Conservation (phyloP, 371 early-diverging fungal genomes). For the Apophysomyces ossiformis region DNA sequence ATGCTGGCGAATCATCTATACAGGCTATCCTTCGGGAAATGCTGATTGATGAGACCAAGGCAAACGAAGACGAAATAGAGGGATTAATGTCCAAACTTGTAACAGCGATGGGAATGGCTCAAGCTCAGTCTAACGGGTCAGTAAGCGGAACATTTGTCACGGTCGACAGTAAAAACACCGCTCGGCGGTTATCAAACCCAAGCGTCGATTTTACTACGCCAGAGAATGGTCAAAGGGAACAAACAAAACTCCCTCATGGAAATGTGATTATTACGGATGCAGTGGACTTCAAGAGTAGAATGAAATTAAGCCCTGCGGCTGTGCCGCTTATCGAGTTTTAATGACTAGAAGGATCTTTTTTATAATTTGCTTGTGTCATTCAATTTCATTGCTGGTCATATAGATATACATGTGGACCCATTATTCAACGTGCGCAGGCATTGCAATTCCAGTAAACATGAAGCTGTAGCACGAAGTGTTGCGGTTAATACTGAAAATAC, state of each 20-base stretch:
- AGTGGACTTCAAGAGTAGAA: conserved; percentile 58
- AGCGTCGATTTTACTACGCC: conserved; percentile 13
- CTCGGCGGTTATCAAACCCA: conserved; percentile 42
- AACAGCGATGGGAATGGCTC: conserved; percentile 45
- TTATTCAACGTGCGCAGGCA: too few species aligned
- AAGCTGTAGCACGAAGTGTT: too few species aligned
- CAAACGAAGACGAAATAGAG: conserved; percentile 48
- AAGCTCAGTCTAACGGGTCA: conserved; percentile 10
- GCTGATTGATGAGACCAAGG: conserved; percentile 52
- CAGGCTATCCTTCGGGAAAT: conserved; percentile 47
- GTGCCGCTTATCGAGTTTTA: conserved; percentile 40
- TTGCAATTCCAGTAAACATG: too few species aligned
- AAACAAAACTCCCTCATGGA: conserved; percentile 37
- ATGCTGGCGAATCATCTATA: conserved; percentile 42
- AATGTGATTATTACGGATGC: conserved; percentile 53
- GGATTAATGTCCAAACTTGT: conserved; percentile 46
- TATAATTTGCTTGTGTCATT: background rate
- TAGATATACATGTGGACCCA: background rate
- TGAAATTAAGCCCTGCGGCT: conserved; percentile 58
- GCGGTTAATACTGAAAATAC: too few species aligned
- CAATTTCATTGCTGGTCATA: background rate
- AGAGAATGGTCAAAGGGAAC: conserved; percentile 23
- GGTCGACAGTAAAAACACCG: conserved; percentile 50
- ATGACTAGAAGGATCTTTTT: background rate
- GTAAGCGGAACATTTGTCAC: conserved; percentile 47